phyloP scores from a whole-genome alignment of 1,139 yeast genomes.

The Waltiozyma sp. region DNA sequence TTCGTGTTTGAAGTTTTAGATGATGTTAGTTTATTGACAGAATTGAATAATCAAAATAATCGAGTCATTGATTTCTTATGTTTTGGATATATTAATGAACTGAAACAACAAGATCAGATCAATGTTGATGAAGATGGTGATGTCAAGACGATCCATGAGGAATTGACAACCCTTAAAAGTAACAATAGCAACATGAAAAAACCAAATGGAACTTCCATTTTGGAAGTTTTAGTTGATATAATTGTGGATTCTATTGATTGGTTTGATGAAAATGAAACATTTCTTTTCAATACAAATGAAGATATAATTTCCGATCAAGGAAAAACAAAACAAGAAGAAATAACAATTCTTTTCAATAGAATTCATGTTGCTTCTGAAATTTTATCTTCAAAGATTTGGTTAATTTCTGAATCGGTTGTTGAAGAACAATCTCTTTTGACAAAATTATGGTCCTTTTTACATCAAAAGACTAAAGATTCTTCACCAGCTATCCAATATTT shows the following conservation, averaged over 20 bases:
- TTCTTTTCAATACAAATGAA: slow-evolving; percentile 5
- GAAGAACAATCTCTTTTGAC: slow-evolving; percentile 56
- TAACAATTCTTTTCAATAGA: slow-evolving; percentile 11
- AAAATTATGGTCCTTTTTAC: slow-evolving; percentile 72
- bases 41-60: slow-evolving; percentile 33
- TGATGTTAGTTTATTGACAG: slow-evolving; percentile 42
- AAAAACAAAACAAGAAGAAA: slow-evolving; percentile 12
- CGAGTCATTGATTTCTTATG: slow-evolving; percentile 39
- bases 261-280: slow-evolving; percentile 15
- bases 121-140: slow-evolving; percentile 8
- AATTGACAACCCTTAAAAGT: background rate
- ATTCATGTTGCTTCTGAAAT: slow-evolving; percentile 82
- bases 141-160: slow-evolving; percentile 3
- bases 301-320: too few species aligned
- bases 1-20: slow-evolving; percentile 64
- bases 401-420: slow-evolving; percentile 82
- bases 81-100: slow-evolving; percentile 26
- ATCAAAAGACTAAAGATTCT: slow-evolving; percentile 27
- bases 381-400: slow-evolving; percentile 90
- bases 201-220: slow-evolving; percentile 6
- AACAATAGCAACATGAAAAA: background rate
- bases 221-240: slow-evolving; percentile 15
- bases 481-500: slow-evolving; percentile 51
- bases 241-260: slow-evolving; percentile 16
- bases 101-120: too few species aligned